phyloP scores from a whole-genome alignment of 2,329 filamentous ascomycete genomes.

The Mariannaea elegans region DNA sequence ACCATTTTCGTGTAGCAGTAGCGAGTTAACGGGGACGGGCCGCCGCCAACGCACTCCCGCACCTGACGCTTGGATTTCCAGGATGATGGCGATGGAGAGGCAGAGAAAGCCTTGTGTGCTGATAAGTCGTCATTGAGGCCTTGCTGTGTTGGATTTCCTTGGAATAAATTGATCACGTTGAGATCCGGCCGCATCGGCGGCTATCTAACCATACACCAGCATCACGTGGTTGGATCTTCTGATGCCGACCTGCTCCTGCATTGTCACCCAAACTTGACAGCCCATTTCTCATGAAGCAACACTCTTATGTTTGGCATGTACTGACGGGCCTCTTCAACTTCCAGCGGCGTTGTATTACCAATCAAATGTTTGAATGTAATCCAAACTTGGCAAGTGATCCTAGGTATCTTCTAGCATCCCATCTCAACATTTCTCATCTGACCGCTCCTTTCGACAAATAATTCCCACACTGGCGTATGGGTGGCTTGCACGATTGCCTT shows the following conservation, averaged over 20 bases:
- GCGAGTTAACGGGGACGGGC: background rate
- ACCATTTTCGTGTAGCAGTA: background rate
- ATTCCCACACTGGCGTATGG: conserved; percentile 1
- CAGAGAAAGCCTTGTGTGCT: background rate
- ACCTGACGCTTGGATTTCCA: background rate
- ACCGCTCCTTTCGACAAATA: conserved; percentile 17
- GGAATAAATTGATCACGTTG: background rate
- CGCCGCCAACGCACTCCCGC: conserved; percentile 6
- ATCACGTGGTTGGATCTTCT: conserved; percentile 33
- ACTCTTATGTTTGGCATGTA: background rate
- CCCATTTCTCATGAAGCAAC: background rate
- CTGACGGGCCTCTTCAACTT: background rate
- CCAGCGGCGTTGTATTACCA: background rate
- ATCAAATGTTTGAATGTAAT: background rate
- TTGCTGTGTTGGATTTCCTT: background rate
- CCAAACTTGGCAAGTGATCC: background rate
- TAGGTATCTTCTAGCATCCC: background rate
- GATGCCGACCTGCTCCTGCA: conserved; percentile 11
- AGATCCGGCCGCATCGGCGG: conserved; percentile 3
- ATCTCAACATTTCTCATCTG: conserved; percentile 1
- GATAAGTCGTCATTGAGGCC: background rate
- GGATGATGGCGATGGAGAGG: background rate
- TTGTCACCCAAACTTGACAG: background rate
- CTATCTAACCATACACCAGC: conserved; percentile 9
- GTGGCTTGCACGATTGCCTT: conserved; percentile 14